Evolutionary conservation across 2,329 filamentous ascomycete genomes (phyloP).

Genomic region (Cladosporium sp.): DNA sequence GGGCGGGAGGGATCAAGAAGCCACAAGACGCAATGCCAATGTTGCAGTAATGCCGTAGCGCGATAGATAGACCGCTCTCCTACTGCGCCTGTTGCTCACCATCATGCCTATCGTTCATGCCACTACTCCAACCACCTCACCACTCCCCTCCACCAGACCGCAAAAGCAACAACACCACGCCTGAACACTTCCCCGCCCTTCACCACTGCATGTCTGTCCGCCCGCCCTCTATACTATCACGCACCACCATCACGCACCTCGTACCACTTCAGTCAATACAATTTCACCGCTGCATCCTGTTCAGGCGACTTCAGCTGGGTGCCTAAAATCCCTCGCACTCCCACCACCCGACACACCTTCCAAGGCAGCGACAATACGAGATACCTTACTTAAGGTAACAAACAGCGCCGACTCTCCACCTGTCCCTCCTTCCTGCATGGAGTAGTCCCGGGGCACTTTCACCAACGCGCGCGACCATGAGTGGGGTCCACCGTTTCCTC

Average conservation of each 20-base stretch:
- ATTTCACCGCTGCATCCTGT: too few species aligned
- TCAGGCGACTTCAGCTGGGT: not conserved
- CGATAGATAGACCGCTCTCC: not conserved
- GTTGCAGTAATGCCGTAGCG: too few species aligned
- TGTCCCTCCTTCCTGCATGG: slow-evolving; percentile 1
- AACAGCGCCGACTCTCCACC: not conserved
- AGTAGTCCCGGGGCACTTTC: slow-evolving; percentile 4
- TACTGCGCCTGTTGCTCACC: not conserved
- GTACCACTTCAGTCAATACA: slow-evolving; percentile 1
- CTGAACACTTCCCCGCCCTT: not conserved
- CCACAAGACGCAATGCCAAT: slow-evolving; percentile 8
- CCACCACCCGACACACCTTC: not conserved
- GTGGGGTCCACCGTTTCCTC: slow-evolving; percentile 61
- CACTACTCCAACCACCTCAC: not conserved
- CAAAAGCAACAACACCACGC: slow-evolving; percentile 4
- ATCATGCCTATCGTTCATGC: slow-evolving; percentile 7
- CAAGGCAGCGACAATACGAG: not conserved
- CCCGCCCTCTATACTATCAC: not conserved
- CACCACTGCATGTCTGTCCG: too few species aligned
- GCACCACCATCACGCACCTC: too few species aligned
- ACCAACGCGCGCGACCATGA: slow-evolving; percentile 33
- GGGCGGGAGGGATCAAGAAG: not conserved
- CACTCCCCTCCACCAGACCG: not conserved
- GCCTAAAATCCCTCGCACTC: not conserved
- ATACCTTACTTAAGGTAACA: too few species aligned